A percentile compares a stretch with the other conserved stretches of the same genome.
phyloP scores from a whole-genome alignment of 495 filamentous ascomycete genomes.

The Penicillium simplicissimum region DNA sequence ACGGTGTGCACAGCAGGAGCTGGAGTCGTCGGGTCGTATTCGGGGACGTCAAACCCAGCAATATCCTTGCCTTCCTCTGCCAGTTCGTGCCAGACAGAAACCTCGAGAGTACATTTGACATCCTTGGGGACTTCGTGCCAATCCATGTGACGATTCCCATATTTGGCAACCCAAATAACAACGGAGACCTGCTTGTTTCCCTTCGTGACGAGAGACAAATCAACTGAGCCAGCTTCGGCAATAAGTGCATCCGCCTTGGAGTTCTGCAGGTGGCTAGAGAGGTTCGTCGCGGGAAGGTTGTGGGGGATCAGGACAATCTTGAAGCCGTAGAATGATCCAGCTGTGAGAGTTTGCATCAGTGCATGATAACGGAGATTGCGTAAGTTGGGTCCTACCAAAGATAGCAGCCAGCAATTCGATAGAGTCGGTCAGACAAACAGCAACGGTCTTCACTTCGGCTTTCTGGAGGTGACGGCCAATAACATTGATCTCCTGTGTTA shows the following conservation, averaged over 20 bases:
- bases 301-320: conserved; percentile 83
- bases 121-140: conserved; percentile 79
- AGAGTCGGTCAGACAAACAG: conserved; percentile 90
- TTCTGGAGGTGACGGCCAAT: conserved; percentile 73
- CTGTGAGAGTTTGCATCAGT: conserved; percentile 34
- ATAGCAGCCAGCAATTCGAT: conserved; percentile 76
- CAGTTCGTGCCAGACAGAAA: conserved; percentile 86
- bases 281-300: conserved; percentile 62
- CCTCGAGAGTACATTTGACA: conserved; percentile 67
- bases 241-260: conserved; percentile 78
- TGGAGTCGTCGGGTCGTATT: conserved; percentile 49
- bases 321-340: conserved; percentile 77
- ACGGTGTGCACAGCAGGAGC: conserved; percentile 57
- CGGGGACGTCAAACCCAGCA: conserved; percentile 50
- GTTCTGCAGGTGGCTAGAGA: conserved; percentile 68
- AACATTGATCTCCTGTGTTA: conserved; percentile 84
- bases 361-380: not conserved
- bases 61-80: conserved; percentile 60
- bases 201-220: conserved; percentile 70
- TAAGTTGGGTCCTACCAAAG: conserved; percentile 54
- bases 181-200: conserved; percentile 69
- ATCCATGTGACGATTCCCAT: conserved; percentile 89
- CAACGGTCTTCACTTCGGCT: conserved; percentile 73
- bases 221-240: conserved; percentile 83
- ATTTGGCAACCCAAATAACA: conserved; percentile 90